Evolutionary conservation across 1,284 basidiomycete genomes (phyloP).

Genomic region (Fomitiporia mediterranea): DNA sequence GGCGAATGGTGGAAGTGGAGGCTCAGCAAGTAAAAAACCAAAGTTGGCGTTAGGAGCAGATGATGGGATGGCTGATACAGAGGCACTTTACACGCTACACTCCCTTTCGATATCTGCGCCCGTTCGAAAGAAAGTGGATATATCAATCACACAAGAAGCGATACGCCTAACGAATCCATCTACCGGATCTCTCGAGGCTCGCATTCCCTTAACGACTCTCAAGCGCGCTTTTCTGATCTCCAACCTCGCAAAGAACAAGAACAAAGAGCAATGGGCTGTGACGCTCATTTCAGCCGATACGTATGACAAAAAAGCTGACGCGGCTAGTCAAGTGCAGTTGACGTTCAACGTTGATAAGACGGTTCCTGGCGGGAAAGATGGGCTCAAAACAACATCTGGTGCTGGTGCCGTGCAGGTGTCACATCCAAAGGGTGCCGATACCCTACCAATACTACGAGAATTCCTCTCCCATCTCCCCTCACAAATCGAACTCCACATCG

Average conservation of each 20-base stretch:
- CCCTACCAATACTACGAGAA: slow-evolving; percentile 42
- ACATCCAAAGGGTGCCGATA: slow-evolving; percentile 48
- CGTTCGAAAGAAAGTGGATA: slow-evolving; percentile 65
- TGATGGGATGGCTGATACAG: slow-evolving; percentile 31
- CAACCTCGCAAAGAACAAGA: slow-evolving; percentile 51
- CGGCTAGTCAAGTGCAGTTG: slow-evolving; percentile 39
- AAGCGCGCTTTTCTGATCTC: slow-evolving; percentile 59
- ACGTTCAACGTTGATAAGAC: slow-evolving; percentile 63
- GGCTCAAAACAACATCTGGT: slow-evolving; percentile 36
- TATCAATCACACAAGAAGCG: slow-evolving; percentile 45
- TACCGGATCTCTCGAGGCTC: slow-evolving; percentile 40
- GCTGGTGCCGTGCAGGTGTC: slow-evolving; percentile 25
- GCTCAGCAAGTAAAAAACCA: slow-evolving; percentile 11
- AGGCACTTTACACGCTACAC: slow-evolving; percentile 49
- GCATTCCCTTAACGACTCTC: slow-evolving; percentile 41
- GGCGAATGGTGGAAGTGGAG: slow-evolving; percentile 2
- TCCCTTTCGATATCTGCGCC: slow-evolving; percentile 59
- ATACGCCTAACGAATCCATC: slow-evolving; percentile 47
- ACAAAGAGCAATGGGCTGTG: slow-evolving; percentile 63
- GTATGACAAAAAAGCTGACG: slow-evolving; percentile 32
- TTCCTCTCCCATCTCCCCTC: slow-evolving; percentile 47
- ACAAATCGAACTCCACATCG: slow-evolving; percentile 7
- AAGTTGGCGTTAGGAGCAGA: slow-evolving; percentile 9
- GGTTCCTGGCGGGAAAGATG: slow-evolving; percentile 34
- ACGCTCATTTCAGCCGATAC: slow-evolving; percentile 50